Evolutionary conservation across 2,329 filamentous ascomycete genomes (phyloP), one percentile per base, ranked within the genome.

Genomic region (Hymenoscyphus fraxineus): DNA sequence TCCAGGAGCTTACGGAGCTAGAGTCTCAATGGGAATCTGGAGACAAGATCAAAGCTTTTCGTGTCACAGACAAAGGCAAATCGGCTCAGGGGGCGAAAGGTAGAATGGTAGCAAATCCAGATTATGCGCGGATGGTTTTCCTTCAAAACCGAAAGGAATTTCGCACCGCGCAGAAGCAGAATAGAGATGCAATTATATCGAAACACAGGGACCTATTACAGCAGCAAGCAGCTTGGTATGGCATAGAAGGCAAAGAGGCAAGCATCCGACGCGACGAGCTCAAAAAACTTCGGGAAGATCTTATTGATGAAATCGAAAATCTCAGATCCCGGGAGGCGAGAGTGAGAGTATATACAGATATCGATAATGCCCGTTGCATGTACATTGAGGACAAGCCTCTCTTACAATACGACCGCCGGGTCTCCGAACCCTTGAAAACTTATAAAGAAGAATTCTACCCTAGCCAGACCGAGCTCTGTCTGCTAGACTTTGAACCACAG

Each of bases 401-500:
- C 0, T 75, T 94, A 3, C 71, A 80, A 32, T 93, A 88, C 86
- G 92, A 96, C 75, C 81, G 83, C 1, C 86, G 93, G 16, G 77
- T 80, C 1, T 87, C 85, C 71, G 91, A 96, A 71, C 90, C 92
- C 0, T 79, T 97, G 16, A 76, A 79, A 31, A 82, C 85, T 2
- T 66, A 79, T 4, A 60, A 76, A 0, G 72, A 82, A 0, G 93
- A 96, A 68, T 88, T 92, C 71, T 91, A 82, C 74, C 92, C 91
- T 1, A 79, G 82, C 31, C 76, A 80, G 9, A 78, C 80, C 6
- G 79, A 85, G 63, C 22, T 54, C 12, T 77, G 80, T 12, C 83
- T 94, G 3, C 74, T 93, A 16, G 90, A 93, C 74, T 79, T 92
- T 65, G 84, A 88, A 68, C 90, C 91, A 3, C 82, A 82, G 68